Percentiles rank a stretch among this genome's conserved stretches.
These are phyloP conservation scores for Xylaria sp. DNA, from an alignment of 2,329 filamentous ascomycete species.

Conservation along the genomic window DNA sequence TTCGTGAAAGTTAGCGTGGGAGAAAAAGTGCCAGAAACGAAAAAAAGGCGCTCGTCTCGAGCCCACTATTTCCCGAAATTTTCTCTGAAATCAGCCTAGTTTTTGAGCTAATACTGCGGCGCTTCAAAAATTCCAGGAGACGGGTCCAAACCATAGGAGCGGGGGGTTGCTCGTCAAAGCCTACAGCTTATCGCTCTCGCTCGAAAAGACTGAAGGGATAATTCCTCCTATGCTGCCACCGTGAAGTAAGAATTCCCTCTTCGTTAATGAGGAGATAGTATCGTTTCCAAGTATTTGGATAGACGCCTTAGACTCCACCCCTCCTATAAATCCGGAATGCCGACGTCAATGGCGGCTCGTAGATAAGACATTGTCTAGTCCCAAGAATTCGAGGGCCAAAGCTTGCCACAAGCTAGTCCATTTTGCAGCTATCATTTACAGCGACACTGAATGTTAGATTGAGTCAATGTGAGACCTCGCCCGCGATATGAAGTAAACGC, in stretches of 20 bases:
- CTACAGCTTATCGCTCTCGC: neutral
- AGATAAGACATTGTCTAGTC: slow-evolving; percentile 37
- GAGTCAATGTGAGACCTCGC: slow-evolving; percentile 7
- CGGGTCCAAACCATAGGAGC: too few species aligned
- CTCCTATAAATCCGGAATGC: slow-evolving; percentile 20
- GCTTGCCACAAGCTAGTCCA: neutral
- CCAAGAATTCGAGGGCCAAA: slow-evolving; percentile 25
- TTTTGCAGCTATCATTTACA: neutral
- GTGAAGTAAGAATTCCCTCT: neutral
- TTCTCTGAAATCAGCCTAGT: too few species aligned
- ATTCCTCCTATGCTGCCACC: neutral
- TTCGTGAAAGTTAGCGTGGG: slow-evolving; percentile 68
- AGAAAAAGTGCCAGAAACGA: too few species aligned
- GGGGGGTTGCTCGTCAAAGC: too few species aligned
- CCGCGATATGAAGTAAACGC: slow-evolving; percentile 10
- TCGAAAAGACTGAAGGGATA: neutral
- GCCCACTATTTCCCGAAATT: too few species aligned
- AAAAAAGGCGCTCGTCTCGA: too few species aligned
- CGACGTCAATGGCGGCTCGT: slow-evolving; percentile 26
- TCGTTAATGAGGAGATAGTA: neutral
- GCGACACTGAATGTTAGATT: neutral
- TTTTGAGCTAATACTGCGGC: too few species aligned
- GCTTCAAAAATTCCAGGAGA: too few species aligned
- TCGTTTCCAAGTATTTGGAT: too few species aligned
- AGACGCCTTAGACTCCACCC: neutral